Base-by-base conservation (phyloP, 129 eudicot genomes). In the Chrysanthemum makinoi region DNA sequence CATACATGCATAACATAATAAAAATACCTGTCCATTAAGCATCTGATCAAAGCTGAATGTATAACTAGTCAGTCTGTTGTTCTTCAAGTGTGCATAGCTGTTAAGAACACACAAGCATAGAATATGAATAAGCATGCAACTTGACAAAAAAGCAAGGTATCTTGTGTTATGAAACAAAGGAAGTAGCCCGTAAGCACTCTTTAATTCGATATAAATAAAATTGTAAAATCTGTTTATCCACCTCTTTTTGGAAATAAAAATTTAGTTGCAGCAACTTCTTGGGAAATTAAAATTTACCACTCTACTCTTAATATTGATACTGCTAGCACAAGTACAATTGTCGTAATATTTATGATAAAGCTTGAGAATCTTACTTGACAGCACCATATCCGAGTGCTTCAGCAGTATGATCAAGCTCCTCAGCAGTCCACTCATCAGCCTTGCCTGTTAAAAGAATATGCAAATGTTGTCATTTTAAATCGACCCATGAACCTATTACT, bases 391-490 rank as follows among this genome's bases (percentile, higher is more conserved):
- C 56, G 1, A 51, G 56, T 51, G 56, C 6, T 14, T 51, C 56
- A 51, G 56, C 56, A 51, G n/a, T 16, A 51, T 51, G 56, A 18
- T 51, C 56, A 51, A 2, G 56, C 56, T 51, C 56, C 16, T 14
- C 56, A 51, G 56, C 56, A 51, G 56, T 51, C 56, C 56, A 51
- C 56, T 51, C 56, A 14, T 51, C 56, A 51, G 56, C 56, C 56
- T 12, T 51, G 18, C 56, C 56, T 51, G 56, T 16, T 11, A 51
- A 51, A 51, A 35, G 43, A 51, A 50, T 14, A 51, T 51, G 56
- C 56, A 3, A 16, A 51, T 51, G 56, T 51, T 12, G 4, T 51
- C 56, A 51, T 51, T 51, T 51, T 51, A 51, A 51, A 51, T 11
- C 18, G 56, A 51, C 56, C 56, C 56, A 13, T 51, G 43, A 35